These are phyloP conservation scores for Meyerozyma smithsonii DNA, from an alignment of 1,139 yeast species.

Conservation along the genomic window DNA sequence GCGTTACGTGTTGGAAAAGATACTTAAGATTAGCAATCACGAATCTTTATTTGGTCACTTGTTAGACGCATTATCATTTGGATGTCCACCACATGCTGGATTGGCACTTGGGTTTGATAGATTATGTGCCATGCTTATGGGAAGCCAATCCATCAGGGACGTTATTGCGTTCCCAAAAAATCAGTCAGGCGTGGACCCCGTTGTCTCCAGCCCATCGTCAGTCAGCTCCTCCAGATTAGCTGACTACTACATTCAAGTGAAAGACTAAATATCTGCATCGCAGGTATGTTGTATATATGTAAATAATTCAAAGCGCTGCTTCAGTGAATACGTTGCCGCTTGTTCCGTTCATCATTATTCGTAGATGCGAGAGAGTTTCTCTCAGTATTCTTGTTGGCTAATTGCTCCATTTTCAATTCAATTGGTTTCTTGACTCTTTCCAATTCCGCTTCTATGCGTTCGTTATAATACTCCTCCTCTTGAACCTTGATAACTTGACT, in stretches of 20 bases:
- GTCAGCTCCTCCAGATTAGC: slow-evolving; percentile 48
- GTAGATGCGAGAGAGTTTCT: slow-evolving; percentile 12
- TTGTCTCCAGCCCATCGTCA: slow-evolving; percentile 78
- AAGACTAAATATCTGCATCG: not conserved
- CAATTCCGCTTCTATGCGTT: slow-evolving; percentile 12
- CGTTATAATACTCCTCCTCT: slow-evolving; percentile 46
- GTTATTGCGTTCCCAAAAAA: slow-evolving; percentile 97
- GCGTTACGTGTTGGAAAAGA: slow-evolving; percentile 55
- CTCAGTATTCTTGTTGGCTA: slow-evolving; percentile 23
- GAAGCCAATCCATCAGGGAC: slow-evolving; percentile 73
- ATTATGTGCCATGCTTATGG: slow-evolving; percentile 82
- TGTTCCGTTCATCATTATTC: not conserved
- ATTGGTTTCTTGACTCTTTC: slow-evolving; percentile 34
- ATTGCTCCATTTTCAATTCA: slow-evolving; percentile 40
- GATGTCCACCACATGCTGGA: slow-evolving; percentile 99
- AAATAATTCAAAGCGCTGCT: not conserved
- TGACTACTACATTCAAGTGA: slow-evolving; percentile 40
- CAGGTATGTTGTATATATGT: slow-evolving; percentile 5
- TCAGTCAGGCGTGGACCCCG: slow-evolving; percentile 80
- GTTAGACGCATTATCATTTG: slow-evolving; percentile 73
- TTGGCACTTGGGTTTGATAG: slow-evolving; percentile 93
- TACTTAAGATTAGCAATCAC: slow-evolving; percentile 53
- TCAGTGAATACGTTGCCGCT: not conserved
- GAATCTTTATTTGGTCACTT: slow-evolving; percentile 80
- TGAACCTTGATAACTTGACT: slow-evolving; percentile 66